A percentile compares a stretch with the other conserved stretches of the same genome.
phyloP scores from a whole-genome alignment of 306 rosid genomes.

The Casuarina equisetifolia region DNA sequence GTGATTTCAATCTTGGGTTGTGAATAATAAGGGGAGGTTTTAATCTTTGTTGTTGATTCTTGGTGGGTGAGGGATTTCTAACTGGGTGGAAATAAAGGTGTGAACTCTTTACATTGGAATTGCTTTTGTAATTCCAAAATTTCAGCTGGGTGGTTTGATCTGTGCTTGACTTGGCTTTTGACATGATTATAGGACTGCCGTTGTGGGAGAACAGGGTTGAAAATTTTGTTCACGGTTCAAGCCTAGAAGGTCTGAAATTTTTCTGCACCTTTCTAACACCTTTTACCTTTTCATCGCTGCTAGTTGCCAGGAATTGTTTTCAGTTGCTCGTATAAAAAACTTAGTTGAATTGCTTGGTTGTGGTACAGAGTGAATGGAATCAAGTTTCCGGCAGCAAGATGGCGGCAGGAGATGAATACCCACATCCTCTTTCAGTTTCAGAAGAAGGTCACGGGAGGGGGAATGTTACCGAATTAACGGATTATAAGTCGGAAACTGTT shows the following conservation, averaged over 20 bases:
- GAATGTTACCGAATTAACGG: constrained; percentile 38
- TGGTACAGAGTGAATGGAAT: constrained; percentile 17
- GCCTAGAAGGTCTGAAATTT: not conserved
- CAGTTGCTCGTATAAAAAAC: not conserved
- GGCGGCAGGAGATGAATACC: constrained; percentile 54
- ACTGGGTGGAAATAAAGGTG: not conserved
- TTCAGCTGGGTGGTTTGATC: constrained; percentile 6
- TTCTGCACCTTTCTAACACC: not conserved
- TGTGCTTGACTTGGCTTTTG: constrained; percentile 14
- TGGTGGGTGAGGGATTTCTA: not conserved
- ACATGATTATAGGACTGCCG: constrained; percentile 7
- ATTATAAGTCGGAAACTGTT: constrained; percentile 34
- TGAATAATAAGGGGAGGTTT: not conserved
- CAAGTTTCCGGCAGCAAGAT: constrained; percentile 42
- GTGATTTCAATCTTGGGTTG: constrained; percentile 1
- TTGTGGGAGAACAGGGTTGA: constrained; percentile 6
- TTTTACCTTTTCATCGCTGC: not conserved
- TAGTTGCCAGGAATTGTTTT: not conserved
- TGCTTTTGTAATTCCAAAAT: not conserved
- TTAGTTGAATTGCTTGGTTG: constrained; percentile 2
- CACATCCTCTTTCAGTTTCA: constrained; percentile 40
- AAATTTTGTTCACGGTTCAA: not conserved
- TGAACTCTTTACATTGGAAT: not conserved
- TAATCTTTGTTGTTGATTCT: not conserved
- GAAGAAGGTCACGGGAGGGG: constrained; percentile 49